Base-by-base conservation (phyloP, 73 alveolate species). In the Strombidium stylifer region DNA sequence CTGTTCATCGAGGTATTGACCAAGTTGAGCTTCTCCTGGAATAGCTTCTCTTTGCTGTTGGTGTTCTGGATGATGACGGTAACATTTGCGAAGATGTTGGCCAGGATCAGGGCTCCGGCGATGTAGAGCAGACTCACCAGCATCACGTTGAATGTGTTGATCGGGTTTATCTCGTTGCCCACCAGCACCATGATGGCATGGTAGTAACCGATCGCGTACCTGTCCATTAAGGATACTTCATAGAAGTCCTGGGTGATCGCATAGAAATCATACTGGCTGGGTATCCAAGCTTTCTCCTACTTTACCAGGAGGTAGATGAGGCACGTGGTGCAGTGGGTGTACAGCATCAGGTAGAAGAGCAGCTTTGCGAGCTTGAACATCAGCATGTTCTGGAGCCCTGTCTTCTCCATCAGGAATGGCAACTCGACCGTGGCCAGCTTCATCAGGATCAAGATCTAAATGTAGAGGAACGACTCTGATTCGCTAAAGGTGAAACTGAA, bases 241-340 rank as follows among this genome's bases (percentile, higher is more conserved):
- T n/a, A 30, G 39, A 64, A 10, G 67, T 77, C 18, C 21, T 68
- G 21, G 60, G 75, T 1, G 46, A 46, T 11, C 47, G 21, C 21
- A 28, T 53, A 42, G 8, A 39, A 1, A 23, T 73, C 88, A 16
- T 4, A 6, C 42, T 6, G 79, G n/a, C n/a, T n/a, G 3, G 94
- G 94, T 12, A 60, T 49, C 90, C 94, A 84, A 26, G 50, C 50
- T 2, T 27, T 19, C 21, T 50, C 47, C 2, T 39, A 50, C 18
- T 84, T 56, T 0, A 78, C 50, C 0, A 59, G 31, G 42, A 68
- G 28, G 66, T 49, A 76, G 90, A 90, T 78, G 26, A 78, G 15
- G 41, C 94, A 84, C 1, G 84, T 87, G 15, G 53, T 55, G 74
- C 67, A 47, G 41, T 84, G 94, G 27, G 78, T 85, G 54, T 54